phyloP scores from a whole-genome alignment of 768 basidiomycete genomes.

The Podaxis mareebaensis region DNA sequence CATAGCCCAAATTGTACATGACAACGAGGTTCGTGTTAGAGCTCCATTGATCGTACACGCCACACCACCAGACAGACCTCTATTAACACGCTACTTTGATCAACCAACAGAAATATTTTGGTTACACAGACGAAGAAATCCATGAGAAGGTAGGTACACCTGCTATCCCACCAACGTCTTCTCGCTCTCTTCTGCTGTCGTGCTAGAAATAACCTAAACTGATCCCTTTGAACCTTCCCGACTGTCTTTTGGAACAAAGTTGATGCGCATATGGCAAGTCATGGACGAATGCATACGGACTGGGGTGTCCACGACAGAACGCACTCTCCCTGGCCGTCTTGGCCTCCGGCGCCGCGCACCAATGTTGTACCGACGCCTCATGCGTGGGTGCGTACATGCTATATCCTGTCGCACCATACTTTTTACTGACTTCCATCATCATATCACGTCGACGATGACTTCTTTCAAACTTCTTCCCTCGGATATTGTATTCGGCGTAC shows the following conservation, averaged over 20 bases:
- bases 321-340: constrained; percentile 85
- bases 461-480: constrained; percentile 1
- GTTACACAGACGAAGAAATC: constrained; percentile 74
- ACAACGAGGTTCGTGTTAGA: constrained; percentile 65
- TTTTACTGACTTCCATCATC: neutral
- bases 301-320: constrained; percentile 80
- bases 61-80: neutral
- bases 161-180: neutral
- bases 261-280: constrained; percentile 80
- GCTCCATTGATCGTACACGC: neutral
- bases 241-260: constrained; percentile 30
- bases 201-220: neutral
- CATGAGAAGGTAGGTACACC: constrained; percentile 56
- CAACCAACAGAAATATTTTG: constrained; percentile 53
- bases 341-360: constrained; percentile 81
- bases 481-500: neutral
- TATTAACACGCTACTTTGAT: neutral
- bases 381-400: constrained; percentile 66
- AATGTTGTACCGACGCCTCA: constrained; percentile 84
- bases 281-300: constrained; percentile 92
- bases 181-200: neutral
- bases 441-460: neutral
- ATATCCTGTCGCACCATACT: neutral
- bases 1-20: constrained; percentile 91
- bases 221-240: neutral